Evolutionary conservation across 2,329 filamentous ascomycete genomes (phyloP).

Genomic region (Arthrobotrys sphaeroides): DNA sequence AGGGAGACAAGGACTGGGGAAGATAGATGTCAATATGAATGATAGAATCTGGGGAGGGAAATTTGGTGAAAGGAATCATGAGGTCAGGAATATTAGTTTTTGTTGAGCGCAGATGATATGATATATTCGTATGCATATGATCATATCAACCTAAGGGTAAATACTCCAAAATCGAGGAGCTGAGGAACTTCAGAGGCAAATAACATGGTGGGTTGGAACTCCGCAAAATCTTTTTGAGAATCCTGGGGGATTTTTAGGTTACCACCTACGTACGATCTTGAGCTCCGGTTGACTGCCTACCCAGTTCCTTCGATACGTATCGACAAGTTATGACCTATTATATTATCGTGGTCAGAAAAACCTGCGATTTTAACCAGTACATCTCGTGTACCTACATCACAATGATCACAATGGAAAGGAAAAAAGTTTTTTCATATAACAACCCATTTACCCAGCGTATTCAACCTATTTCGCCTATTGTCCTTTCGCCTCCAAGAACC

Average conservation of each 20-base stretch:
- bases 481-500: slow-evolving; percentile 35
- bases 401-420: slow-evolving; percentile 2
- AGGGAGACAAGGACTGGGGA: slow-evolving; percentile 19
- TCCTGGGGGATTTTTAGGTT: slow-evolving; percentile 6
- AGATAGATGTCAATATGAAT: not conserved
- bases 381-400: no score
- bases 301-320: not conserved
- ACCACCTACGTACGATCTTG: slow-evolving; percentile 7
- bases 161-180: slow-evolving; percentile 1
- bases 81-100: slow-evolving; percentile 1
- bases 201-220: slow-evolving; percentile 11
- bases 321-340: slow-evolving; percentile 15
- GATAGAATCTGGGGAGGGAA: not conserved
- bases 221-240: not conserved
- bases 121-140: no score
- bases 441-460: slow-evolving; percentile 24
- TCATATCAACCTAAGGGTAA: no score
- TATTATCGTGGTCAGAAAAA: not conserved
- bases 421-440: not conserved
- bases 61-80: slow-evolving; percentile 8
- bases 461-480: slow-evolving; percentile 52
- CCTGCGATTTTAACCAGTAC: slow-evolving; percentile 35
- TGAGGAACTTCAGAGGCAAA: not conserved
- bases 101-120: slow-evolving; percentile 12
- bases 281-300: slow-evolving; percentile 5